Percentiles rank a stretch among this genome's conserved stretches.
Evolutionary conservation across 2,329 filamentous ascomycete genomes (phyloP).

Genomic region (Chrysoporthe puriensis): DNA sequence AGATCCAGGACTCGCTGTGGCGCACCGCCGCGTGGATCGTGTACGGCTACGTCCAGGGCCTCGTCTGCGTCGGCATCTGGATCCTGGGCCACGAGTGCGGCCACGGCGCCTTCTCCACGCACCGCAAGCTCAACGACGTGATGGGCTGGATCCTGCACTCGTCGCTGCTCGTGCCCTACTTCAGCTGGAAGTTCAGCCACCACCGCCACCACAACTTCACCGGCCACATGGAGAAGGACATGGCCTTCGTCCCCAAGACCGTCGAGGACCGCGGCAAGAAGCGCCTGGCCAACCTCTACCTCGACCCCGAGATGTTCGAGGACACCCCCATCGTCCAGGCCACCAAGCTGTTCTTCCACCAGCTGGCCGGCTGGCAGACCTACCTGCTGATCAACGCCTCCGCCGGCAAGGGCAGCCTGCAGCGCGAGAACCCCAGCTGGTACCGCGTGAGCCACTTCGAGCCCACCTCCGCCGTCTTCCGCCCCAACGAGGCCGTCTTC

Average conservation of each 20-base stretch:
- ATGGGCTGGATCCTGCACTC: constrained; percentile 70
- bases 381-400: constrained; percentile 66
- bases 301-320: constrained; percentile 60
- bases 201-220: constrained; percentile 71
- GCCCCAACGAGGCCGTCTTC: constrained; percentile 56
- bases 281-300: constrained; percentile 44
- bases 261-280: constrained; percentile 41
- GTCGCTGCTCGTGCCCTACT: constrained; percentile 69
- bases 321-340: constrained; percentile 64
- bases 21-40: constrained; percentile 55
- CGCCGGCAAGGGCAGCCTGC: constrained; percentile 52
- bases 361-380: constrained; percentile 66
- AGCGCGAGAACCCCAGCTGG: constrained; percentile 47
- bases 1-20: constrained; percentile 47
- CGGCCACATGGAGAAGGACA: constrained; percentile 70
- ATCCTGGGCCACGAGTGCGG: constrained; percentile 73
- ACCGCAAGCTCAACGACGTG: constrained; percentile 60
- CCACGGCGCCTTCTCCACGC: constrained; percentile 68
- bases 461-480: constrained; percentile 64
- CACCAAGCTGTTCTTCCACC: constrained; percentile 60
- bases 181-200: constrained; percentile 74
- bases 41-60: constrained; percentile 68
- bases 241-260: constrained; percentile 63
- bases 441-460: constrained; percentile 60
- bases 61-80: constrained; percentile 71